Evolutionary conservation across 108 stramenopile species (phyloP), one percentile per base, ranked within the genome.

Genomic region (Seminavis robusta): DNA sequence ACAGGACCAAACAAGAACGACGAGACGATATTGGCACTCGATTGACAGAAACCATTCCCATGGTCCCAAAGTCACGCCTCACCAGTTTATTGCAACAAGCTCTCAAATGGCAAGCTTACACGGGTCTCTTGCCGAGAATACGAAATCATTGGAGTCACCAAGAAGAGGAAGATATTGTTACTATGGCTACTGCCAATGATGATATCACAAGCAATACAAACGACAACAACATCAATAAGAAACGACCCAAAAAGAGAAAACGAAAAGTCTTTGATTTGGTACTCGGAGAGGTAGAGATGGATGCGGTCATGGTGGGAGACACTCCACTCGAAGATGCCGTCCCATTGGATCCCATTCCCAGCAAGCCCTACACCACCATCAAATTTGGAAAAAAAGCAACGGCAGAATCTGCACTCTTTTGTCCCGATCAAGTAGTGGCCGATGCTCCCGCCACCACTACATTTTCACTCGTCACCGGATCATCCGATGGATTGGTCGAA

Each of bases 401-500:
- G 27, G 83, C 87, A 8, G 82, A 88, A 63, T 66, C 74, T 13
- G 80, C 88, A 19, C 33, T 70, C 8, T 97, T 98, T 65, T 56
- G 85, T 46, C 88, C 92, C 3, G n/a, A n/a, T n/a, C n/a, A n/a
- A n/a, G n/a, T n/a, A n/a, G n/a, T n/a, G n/a, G n/a, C n/a, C n/a
- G n/a, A n/a, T n/a, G n/a, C n/a, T n/a, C n/a, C n/a, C n/a, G n/a
- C n/a, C n/a, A 33, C 33, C n/a, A 32, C 61, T 33, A 82, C 84
- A 52, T 82, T 75, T 5, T 43, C 50, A 29, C 59, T 97, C 13
- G 74, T 95, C 0, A 96, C 95, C 5, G 97, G 94, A 1, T 81
- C 83, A 11, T 75, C 81, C 13, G 97, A 98, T 68, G 97, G 97
- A 19, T 84, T 97, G 51, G 77, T 99, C 29, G 98, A 99, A 69